phyloP scores from a whole-genome alignment of 495 filamentous ascomycete genomes.

The Daldinia bambusicola region DNA sequence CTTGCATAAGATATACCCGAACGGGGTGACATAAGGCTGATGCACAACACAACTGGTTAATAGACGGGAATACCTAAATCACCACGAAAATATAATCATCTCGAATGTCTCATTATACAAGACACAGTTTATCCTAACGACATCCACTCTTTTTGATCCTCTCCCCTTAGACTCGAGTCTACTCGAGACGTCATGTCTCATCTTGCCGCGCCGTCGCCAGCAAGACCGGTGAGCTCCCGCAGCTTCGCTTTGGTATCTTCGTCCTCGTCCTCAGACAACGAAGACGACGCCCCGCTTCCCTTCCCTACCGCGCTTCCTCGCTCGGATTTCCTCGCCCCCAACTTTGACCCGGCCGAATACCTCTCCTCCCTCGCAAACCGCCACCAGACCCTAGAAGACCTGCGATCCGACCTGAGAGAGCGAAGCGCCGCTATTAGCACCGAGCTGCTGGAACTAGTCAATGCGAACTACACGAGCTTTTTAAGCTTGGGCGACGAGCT shows the following conservation, averaged over 20 bases:
- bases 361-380: constrained; percentile 84
- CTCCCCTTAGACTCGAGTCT: not conserved
- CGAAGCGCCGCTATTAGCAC: constrained; percentile 77
- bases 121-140: not conserved
- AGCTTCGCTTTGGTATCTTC: constrained; percentile 50
- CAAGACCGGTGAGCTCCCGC: constrained; percentile 47
- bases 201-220: constrained; percentile 45
- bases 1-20: not conserved
- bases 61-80: not conserved
- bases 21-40: not conserved
- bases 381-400: constrained; percentile 95
- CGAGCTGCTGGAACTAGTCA: constrained; percentile 92
- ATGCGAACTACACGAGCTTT: constrained; percentile 92
- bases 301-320: constrained; percentile 86
- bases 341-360: constrained; percentile 84
- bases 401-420: constrained; percentile 83
- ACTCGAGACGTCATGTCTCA: constrained; percentile 49
- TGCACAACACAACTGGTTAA: not conserved
- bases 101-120: constrained; percentile 16
- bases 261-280: constrained; percentile 46
- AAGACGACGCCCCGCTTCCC: constrained; percentile 75
- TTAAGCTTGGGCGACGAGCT: constrained; percentile 82
- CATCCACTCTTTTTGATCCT: not conserved
- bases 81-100: not conserved
- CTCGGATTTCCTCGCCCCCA: constrained; percentile 76